phyloP scores from a whole-genome alignment of 1,284 basidiomycete species.

The Quambalaria eucalypti region DNA sequence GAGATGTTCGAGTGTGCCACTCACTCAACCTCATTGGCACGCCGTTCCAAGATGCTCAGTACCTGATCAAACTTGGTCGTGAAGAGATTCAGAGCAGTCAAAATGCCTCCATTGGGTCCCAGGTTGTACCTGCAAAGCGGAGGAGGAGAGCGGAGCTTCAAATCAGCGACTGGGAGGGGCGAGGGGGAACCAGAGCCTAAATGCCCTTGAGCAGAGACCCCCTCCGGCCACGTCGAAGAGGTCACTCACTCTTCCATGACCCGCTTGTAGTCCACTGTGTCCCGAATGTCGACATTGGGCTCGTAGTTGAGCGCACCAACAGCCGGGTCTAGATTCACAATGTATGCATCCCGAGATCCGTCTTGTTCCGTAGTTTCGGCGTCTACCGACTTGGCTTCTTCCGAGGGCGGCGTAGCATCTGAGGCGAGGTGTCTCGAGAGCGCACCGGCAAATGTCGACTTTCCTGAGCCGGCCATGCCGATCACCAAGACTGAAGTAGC shows the following conservation, averaged over 20 bases:
- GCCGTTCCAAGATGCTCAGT: slow-evolving; percentile 78
- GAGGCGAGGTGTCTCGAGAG: slow-evolving; percentile 14
- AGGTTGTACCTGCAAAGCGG: no score
- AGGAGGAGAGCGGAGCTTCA: no score
- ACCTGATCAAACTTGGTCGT: slow-evolving; percentile 99
- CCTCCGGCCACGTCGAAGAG: no score
- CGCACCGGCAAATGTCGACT: slow-evolving; percentile 80
- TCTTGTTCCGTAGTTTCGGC: not conserved
- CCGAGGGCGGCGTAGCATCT: not conserved
- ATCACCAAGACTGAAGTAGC: slow-evolving; percentile 45
- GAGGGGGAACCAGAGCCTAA: no score
- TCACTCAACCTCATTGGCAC: slow-evolving; percentile 75
- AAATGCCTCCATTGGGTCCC: slow-evolving; percentile 93
- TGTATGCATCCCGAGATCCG: slow-evolving; percentile 58
- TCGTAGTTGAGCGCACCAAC: slow-evolving; percentile 83
- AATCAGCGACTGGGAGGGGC: no score
- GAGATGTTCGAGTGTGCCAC: not conserved
- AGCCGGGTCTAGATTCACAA: slow-evolving; percentile 95
- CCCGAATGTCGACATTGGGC: slow-evolving; percentile 93
- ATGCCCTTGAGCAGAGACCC: no score
- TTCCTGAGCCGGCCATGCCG: slow-evolving; percentile 89
- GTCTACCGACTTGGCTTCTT: no score
- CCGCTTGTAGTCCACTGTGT: slow-evolving; percentile 92
- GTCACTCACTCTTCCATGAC: slow-evolving; percentile 99
- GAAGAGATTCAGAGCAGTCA: slow-evolving; percentile 94